These are phyloP conservation scores for Rhizopogon vinicolor DNA, from an alignment of 768 basidiomycete genomes.

Conservation along the genomic window DNA sequence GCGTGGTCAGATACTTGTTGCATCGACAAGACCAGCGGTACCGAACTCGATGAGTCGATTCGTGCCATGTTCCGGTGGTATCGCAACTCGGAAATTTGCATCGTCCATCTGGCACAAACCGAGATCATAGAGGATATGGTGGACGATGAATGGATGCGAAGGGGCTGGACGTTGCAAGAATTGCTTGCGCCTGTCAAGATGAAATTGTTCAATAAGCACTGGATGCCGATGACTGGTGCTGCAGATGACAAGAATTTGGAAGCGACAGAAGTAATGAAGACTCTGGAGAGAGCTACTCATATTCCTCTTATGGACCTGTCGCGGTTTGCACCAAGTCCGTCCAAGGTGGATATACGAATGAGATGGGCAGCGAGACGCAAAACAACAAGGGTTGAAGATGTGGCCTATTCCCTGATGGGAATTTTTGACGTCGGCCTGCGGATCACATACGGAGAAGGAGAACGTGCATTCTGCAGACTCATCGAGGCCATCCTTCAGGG, in stretches of 20 bases:
- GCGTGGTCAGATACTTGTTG: slow-evolving; percentile 6
- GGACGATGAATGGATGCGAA: background rate
- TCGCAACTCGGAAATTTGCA: slow-evolving; percentile 6
- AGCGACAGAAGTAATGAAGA: too few relatives aligned
- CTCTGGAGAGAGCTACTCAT: too few relatives aligned
- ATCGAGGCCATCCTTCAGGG: background rate
- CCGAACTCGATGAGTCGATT: slow-evolving; percentile 9
- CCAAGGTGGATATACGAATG: background rate
- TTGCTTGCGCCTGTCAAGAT: background rate
- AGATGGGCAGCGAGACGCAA: slow-evolving; percentile 11
- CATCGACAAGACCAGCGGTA: slow-evolving; percentile 9
- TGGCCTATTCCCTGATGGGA: slow-evolving; percentile 11
- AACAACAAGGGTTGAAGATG: slow-evolving; percentile 11
- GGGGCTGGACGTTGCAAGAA: slow-evolving; percentile 4
- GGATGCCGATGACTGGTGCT: background rate
- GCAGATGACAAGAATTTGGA: too few relatives aligned
- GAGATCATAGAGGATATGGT: too few relatives aligned
- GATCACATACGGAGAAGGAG: slow-evolving; percentile 11
- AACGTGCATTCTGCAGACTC: slow-evolving; percentile 3
- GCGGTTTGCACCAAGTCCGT: too few relatives aligned
- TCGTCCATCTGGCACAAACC: background rate
- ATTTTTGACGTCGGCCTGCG: slow-evolving; percentile 8
- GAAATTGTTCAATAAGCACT: background rate
- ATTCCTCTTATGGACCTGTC: too few relatives aligned
- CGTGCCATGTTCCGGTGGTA: slow-evolving; percentile 14